Evolutionary conservation across 345 rosid species (phyloP).

Genomic region (Kernera saxatilis): DNA sequence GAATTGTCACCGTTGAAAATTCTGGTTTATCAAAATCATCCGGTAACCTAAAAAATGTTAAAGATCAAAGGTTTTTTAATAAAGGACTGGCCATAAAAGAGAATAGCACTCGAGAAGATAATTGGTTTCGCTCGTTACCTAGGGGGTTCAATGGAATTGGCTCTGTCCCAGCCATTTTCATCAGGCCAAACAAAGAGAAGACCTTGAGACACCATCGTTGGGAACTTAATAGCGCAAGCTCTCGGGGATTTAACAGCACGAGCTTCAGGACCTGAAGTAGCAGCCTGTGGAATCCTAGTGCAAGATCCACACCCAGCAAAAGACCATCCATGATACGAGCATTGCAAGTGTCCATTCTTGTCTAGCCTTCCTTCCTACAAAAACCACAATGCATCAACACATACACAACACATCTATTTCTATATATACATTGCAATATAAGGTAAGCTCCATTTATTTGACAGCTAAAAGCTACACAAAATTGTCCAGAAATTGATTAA

Average conservation of each 20-base stretch:
- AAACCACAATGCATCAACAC: slow-evolving; percentile 1
- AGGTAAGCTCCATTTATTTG: not conserved
- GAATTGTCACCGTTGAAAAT: slow-evolving; percentile 83
- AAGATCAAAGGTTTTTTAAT: not conserved
- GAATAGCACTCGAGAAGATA: not conserved
- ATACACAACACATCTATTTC: not conserved
- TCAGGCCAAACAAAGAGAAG: slow-evolving; percentile 98
- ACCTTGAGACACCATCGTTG: slow-evolving; percentile 90
- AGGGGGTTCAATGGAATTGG: slow-evolving; percentile 65
- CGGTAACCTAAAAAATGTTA: slow-evolving; percentile 57
- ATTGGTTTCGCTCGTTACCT: slow-evolving; percentile 30
- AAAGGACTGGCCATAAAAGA: not conserved
- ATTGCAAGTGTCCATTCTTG: slow-evolving; percentile 94
- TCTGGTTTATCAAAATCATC: slow-evolving; percentile 82
- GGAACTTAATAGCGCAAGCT: slow-evolving; percentile 76
- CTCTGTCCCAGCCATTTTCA: slow-evolving; percentile 82
- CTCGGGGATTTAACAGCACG: slow-evolving; percentile 75
- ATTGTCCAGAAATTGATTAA: not conserved
- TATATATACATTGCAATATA: not conserved
- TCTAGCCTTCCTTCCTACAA: slow-evolving; percentile 89
- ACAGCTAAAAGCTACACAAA: not conserved
- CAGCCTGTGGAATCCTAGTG: slow-evolving; percentile 81
- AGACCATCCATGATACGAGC: slow-evolving; percentile 99
- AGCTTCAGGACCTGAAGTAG: slow-evolving; percentile 89
- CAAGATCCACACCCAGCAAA: slow-evolving; percentile 89